phyloP scores from a whole-genome alignment of 805 yeast species.

The Yarrowia deformans region DNA sequence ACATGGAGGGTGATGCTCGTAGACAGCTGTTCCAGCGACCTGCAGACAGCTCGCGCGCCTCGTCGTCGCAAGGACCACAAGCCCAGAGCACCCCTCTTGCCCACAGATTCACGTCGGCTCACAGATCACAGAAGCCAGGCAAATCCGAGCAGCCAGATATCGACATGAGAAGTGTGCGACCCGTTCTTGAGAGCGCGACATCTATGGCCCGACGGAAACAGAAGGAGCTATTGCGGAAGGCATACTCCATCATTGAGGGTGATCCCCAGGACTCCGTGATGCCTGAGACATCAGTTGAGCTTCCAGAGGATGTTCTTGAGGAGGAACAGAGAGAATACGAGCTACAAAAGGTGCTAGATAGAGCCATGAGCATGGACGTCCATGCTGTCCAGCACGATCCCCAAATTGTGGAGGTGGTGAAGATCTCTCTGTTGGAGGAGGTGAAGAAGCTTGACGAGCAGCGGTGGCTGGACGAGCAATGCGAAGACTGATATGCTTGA shows the following conservation, averaged over 20 bases:
- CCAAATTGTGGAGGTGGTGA: constrained; percentile 18
- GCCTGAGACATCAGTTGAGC: constrained; percentile 33
- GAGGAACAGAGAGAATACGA: constrained; percentile 35
- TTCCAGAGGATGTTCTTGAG: constrained; percentile 28
- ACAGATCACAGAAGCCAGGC: constrained; percentile 13
- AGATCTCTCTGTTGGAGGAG: constrained; percentile 27
- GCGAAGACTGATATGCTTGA: neutral
- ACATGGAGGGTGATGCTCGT: constrained; percentile 37
- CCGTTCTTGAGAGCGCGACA: constrained; percentile 19
- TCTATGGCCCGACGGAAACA: constrained; percentile 33
- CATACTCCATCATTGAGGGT: constrained; percentile 29
- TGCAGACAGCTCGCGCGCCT: constrained; percentile 3
- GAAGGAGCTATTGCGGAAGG: constrained; percentile 23
- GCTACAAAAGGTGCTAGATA: constrained; percentile 29
- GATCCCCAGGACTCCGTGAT: constrained; percentile 26
- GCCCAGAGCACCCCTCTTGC: constrained; percentile 26
- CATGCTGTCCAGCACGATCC: constrained; percentile 27
- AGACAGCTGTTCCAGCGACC: constrained; percentile 29
- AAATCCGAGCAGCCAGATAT: constrained; percentile 15
- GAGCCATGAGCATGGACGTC: constrained; percentile 28
- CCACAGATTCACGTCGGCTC: constrained; percentile 23
- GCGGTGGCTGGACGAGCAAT: constrained; percentile 30
- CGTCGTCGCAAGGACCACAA: constrained; percentile 12
- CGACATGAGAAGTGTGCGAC: constrained; percentile 22
- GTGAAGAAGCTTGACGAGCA: constrained; percentile 27